These are phyloP conservation scores for Suillus brevipes DNA, from an alignment of 768 basidiomycete species.

Conservation along the genomic window DNA sequence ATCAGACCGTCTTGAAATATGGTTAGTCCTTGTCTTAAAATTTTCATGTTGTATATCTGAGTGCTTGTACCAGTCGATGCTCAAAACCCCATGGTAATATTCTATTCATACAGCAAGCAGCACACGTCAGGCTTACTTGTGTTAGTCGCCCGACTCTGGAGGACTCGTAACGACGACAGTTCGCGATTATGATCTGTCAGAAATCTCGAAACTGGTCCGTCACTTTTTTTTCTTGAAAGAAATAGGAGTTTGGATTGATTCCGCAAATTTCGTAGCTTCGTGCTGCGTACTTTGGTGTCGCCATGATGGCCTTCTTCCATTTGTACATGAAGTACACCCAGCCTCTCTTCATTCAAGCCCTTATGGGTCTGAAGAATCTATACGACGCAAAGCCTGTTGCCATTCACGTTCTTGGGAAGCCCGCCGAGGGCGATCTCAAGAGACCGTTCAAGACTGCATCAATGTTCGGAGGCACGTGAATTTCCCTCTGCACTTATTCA, in stretches of 20 bases:
- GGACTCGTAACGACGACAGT: conserved; percentile 88
- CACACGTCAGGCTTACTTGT: not conserved
- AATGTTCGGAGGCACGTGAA: conserved; percentile 66
- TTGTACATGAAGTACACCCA: conserved; percentile 94
- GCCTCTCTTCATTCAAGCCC: conserved; percentile 90
- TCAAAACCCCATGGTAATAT: conserved; percentile 69
- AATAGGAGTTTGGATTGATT: not conserved
- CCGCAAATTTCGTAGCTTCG: conserved; percentile 46
- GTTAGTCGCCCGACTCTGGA: conserved; percentile 62
- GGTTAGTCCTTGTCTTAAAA: conserved; percentile 46
- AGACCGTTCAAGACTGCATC: conserved; percentile 83
- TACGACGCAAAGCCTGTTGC: conserved; percentile 85
- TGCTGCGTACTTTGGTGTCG: conserved; percentile 69
- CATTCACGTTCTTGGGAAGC: conserved; percentile 78
- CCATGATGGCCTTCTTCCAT: conserved; percentile 93
- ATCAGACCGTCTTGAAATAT: conserved; percentile 95
- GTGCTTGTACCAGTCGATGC: conserved; percentile 60
- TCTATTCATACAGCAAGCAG: not conserved
- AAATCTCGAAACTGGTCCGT: conserved; percentile 79
- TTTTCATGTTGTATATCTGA: not conserved
- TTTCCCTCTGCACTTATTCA: not conserved
- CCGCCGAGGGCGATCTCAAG: conserved; percentile 83
- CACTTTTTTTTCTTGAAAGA: not conserved
- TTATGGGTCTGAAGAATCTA: conserved; percentile 92
- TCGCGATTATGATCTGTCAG: conserved; percentile 88